Conservation (phyloP, 2,329 filamentous ascomycete species). For the Reticulascus tulasneorum region DNA sequence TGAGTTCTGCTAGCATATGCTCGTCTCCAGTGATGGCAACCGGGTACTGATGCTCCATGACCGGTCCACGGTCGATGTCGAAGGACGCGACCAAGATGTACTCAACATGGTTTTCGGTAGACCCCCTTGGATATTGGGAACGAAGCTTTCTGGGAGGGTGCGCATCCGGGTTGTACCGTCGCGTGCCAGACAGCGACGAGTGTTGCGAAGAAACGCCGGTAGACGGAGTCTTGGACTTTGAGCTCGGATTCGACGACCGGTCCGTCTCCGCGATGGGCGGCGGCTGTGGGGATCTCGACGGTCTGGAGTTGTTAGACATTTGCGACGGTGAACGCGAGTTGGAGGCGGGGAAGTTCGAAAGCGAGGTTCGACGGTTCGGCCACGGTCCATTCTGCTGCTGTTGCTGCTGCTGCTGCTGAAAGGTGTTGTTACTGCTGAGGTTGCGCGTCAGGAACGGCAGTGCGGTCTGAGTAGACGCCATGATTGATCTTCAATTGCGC, state of each 20-base stretch:
- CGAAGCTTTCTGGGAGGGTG: conserved; percentile 55
- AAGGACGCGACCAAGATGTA: conserved; percentile 98
- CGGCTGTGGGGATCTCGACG: conserved; percentile 52
- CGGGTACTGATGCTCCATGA: conserved; percentile 98
- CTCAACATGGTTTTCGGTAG: conserved; percentile 89
- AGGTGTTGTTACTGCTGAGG: conserved; percentile 30
- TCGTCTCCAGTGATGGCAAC: conserved; percentile 94
- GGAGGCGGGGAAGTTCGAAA: conserved; percentile 61
- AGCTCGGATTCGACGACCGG: conserved; percentile 55
- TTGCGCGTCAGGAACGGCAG: conserved; percentile 39
- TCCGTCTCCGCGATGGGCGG: conserved; percentile 45
- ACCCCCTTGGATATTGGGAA: conserved; percentile 72
- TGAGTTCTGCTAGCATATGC: conserved; percentile 95
- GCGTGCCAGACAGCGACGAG: conserved; percentile 52
- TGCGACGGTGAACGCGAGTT: conserved; percentile 55
- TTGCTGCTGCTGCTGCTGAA: conserved; percentile 27
- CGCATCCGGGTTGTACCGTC: conserved; percentile 46
- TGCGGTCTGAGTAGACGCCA: conserved; percentile 37
- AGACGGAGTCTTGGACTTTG: conserved; percentile 57
- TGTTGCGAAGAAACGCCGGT: conserved; percentile 56
- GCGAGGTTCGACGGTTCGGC: conserved; percentile 48
- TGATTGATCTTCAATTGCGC: conserved; percentile 17
- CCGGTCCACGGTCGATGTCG: conserved; percentile 89
- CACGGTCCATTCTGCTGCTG: conserved; percentile 20
- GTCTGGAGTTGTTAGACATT: conserved; percentile 51